phyloP scores from a whole-genome alignment of 176 grass and related monocot species.

The Raddia distichophylla region DNA sequence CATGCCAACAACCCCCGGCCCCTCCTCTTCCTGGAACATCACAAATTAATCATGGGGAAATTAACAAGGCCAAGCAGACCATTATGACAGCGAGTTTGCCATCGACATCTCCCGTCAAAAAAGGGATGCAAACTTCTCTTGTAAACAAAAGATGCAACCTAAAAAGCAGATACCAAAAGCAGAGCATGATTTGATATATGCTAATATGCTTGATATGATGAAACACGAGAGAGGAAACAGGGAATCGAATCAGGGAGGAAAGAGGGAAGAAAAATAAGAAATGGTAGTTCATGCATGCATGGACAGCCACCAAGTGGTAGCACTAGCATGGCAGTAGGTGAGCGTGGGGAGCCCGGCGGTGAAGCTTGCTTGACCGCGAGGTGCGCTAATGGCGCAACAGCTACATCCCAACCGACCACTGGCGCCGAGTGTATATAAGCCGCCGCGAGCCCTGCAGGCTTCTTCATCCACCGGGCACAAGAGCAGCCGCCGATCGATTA shows the following conservation, averaged over 20 bases:
- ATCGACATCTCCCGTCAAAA: neutral
- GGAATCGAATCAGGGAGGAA: neutral
- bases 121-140: neutral
- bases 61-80: neutral
- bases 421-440: slow-evolving; percentile 45
- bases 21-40: too few species aligned
- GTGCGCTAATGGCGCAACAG: slow-evolving; percentile 52
- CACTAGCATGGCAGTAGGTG: slow-evolving; percentile 10
- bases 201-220: slow-evolving; percentile 29
- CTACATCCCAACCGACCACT: slow-evolving; percentile 39
- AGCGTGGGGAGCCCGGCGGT: neutral
- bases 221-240: slow-evolving; percentile 1
- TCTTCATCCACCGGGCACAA: slow-evolving; percentile 8
- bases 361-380: slow-evolving; percentile 30
- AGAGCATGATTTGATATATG: neutral
- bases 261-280: neutral
- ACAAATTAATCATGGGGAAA: slow-evolving; percentile 7
- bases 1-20: too few species aligned
- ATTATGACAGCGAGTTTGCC: neutral
- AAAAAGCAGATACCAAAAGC: slow-evolving; percentile 27
- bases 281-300: slow-evolving; percentile 37
- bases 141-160: slow-evolving; percentile 20
- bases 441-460: neutral
- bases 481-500: too few species aligned
- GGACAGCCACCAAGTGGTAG: slow-evolving; percentile 31